These are phyloP conservation scores for Hemisphaericaspora subhashii DNA, from an alignment of 1,139 yeast genomes.

Conservation along the genomic window DNA sequence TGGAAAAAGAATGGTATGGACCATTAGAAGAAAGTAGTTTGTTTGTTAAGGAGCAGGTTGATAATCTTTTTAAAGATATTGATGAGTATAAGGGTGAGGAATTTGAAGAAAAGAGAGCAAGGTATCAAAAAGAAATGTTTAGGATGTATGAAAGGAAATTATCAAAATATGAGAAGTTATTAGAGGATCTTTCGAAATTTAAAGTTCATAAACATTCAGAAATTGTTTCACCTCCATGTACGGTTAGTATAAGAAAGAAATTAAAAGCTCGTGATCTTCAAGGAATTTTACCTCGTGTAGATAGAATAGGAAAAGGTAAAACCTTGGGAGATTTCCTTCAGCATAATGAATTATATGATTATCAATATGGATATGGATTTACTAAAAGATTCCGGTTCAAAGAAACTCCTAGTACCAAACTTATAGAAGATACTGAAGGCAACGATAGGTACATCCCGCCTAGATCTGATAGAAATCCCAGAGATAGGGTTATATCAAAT, in stretches of 20 bases:
- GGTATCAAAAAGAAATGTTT: slow-evolving; percentile 27
- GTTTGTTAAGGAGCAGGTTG: slow-evolving; percentile 14
- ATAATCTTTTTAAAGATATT: slow-evolving; percentile 1
- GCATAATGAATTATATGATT: slow-evolving; percentile 21
- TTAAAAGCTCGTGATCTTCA: slow-evolving; percentile 11
- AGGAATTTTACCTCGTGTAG: slow-evolving; percentile 25
- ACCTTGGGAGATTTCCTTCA: slow-evolving; percentile 33
- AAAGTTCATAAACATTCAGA: slow-evolving; percentile 37
- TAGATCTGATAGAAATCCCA: too few relatives aligned
- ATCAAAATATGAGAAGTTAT: slow-evolving; percentile 17
- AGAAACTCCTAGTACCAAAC: neutral
- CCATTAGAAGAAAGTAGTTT: slow-evolving; percentile 22
- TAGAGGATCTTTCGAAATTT: slow-evolving; percentile 18
- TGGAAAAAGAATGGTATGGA: slow-evolving; percentile 23
- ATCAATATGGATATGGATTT: slow-evolving; percentile 33
- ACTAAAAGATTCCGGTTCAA: neutral
- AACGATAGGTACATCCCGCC: neutral
- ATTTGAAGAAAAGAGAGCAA: slow-evolving; percentile 15
- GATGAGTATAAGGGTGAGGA: neutral
- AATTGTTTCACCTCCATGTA: slow-evolving; percentile 16
- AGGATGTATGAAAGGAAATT: slow-evolving; percentile 23
- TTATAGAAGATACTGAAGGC: too few relatives aligned
- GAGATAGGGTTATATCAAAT: too few relatives aligned
- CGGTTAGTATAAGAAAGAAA: slow-evolving; percentile 4
- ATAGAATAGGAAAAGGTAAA: slow-evolving; percentile 32